Evolutionary conservation across 495 filamentous ascomycete species (phyloP).

Genomic region (Entonaema liquescens): DNA sequence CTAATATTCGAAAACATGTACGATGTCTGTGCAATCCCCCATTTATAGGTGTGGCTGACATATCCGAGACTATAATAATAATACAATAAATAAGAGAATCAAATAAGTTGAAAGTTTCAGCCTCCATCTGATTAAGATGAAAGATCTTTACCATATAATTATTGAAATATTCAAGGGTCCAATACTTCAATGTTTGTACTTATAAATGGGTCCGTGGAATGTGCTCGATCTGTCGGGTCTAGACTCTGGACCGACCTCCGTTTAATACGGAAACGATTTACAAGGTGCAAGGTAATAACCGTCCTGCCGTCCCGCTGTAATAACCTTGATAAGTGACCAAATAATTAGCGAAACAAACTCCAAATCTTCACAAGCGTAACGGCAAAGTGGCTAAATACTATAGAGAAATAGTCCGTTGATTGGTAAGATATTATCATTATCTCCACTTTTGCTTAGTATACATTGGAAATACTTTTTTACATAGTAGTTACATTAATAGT

Average conservation of each 20-base stretch:
- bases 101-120: background rate
- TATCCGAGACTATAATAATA: background rate
- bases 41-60: background rate
- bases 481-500: too few relatives aligned
- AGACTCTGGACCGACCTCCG: constrained; percentile 9
- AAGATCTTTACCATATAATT: background rate
- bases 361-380: constrained; percentile 5
- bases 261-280: constrained; percentile 25
- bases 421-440: constrained; percentile 28
- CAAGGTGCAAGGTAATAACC: background rate
- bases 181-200: background rate
- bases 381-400: constrained; percentile 25
- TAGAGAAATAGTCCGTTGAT: constrained; percentile 20
- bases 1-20: background rate
- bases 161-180: background rate
- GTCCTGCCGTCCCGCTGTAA: background rate
- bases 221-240: background rate
- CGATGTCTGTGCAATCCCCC: background rate
- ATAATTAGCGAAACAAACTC: too few relatives aligned
- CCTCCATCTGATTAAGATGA: background rate
- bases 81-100: background rate
- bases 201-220: background rate
- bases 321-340: background rate
- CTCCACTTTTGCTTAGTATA: constrained; percentile 39
- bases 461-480: constrained; percentile 32